Conservation (phyloP, 805 yeast genomes). For the Candida wancherniae region DNA sequence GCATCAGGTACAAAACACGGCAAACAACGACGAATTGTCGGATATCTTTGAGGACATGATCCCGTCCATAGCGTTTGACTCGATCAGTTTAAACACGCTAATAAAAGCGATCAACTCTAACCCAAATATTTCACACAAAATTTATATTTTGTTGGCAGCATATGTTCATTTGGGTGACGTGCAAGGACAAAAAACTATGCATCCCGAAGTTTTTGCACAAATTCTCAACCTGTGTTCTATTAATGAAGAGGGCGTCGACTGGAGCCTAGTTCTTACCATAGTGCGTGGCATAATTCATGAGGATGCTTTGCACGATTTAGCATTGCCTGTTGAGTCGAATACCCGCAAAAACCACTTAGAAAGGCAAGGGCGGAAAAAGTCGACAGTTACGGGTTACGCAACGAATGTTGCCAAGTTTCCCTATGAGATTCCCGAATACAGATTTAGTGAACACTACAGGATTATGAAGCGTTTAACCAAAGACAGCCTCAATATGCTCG, state of each 20-base stretch:
- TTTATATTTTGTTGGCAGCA: not conserved
- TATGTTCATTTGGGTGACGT: not conserved
- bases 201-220: too few species aligned
- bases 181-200: too few species aligned
- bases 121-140: conserved; percentile 2
- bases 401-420: too few species aligned
- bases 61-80: conserved; percentile 5
- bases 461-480: conserved; percentile 13
- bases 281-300: conserved; percentile 12
- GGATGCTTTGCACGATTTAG: conserved; percentile 11
- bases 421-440: conserved; percentile 3
- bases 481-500: conserved; percentile 7
- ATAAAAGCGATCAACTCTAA: conserved; percentile 12
- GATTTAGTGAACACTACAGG: conserved; percentile 12
- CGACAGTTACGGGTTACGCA: too few species aligned
- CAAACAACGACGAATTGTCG: conserved; percentile 4
- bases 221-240: too few species aligned
- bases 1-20: conserved; percentile 7
- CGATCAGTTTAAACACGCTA: conserved; percentile 8
- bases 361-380: too few species aligned
- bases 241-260: too few species aligned
- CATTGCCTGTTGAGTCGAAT: conserved; percentile 6
- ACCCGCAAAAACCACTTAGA: not conserved
- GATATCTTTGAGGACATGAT: conserved; percentile 1
- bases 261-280: too few species aligned